Percentiles rank a stretch among this genome's conserved stretches.
These are phyloP conservation scores for Phlyctochytrium arcticum DNA, from an alignment of 192 early-diverging fungal species.

Conservation along the genomic window DNA sequence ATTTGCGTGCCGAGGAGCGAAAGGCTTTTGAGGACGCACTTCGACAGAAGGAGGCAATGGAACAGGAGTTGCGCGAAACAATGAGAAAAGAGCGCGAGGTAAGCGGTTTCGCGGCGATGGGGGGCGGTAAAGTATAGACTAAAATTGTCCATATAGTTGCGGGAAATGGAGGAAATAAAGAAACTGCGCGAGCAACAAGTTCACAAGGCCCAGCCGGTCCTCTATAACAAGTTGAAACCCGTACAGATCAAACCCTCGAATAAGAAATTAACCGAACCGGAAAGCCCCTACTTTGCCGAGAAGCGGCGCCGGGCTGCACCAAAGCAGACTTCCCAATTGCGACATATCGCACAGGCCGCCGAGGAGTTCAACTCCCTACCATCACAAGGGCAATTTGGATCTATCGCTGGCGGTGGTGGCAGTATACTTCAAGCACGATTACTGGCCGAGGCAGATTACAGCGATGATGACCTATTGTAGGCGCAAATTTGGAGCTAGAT, in stretches of 20 bases:
- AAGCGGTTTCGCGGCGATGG: background rate
- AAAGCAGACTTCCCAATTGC: background rate
- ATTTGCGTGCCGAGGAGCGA: slow-evolving; percentile 63
- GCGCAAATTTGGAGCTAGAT: no score
- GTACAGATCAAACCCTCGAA: slow-evolving; percentile 51
- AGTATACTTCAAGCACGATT: background rate
- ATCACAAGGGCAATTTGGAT: background rate
- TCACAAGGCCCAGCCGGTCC: slow-evolving; percentile 61
- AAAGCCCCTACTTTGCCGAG: slow-evolving; percentile 34
- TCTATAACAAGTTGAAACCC: slow-evolving; percentile 39
- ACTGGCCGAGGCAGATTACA: background rate
- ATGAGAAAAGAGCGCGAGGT: slow-evolving; percentile 48
- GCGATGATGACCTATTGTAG: background rate
- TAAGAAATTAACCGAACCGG: slow-evolving; percentile 50
- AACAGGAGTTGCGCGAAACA: slow-evolving; percentile 50
- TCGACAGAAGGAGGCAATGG: slow-evolving; percentile 46
- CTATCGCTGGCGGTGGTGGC: background rate
- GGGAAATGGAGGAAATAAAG: slow-evolving; percentile 54
- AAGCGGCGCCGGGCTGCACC: slow-evolving; percentile 11
- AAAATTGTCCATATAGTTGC: slow-evolving; percentile 24
- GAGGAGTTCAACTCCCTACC: no score
- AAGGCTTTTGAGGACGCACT: slow-evolving; percentile 56
- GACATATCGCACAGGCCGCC: no score
- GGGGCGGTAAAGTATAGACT: background rate
- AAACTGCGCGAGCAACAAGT: slow-evolving; percentile 47